These are phyloP conservation scores for Ilyonectria destructans DNA, from an alignment of 2,329 filamentous ascomycete genomes.

Conservation along the genomic window DNA sequence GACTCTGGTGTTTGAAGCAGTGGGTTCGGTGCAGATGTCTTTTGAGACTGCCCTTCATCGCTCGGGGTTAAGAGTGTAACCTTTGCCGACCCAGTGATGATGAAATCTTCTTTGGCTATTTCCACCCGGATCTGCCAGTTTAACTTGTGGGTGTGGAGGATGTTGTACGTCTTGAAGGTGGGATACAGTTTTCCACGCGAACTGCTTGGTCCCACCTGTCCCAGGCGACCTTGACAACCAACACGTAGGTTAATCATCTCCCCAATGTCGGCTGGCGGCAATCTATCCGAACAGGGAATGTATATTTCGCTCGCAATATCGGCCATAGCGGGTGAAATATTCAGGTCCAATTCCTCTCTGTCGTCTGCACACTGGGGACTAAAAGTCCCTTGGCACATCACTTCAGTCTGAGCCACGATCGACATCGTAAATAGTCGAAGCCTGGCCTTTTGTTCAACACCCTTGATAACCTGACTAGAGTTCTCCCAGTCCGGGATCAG, in stretches of 20 bases:
- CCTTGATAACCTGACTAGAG: constrained; percentile 36
- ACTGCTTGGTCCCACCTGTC: background rate
- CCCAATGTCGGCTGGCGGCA: constrained; percentile 26
- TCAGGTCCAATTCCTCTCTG: constrained; percentile 18
- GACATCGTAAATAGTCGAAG: constrained; percentile 32
- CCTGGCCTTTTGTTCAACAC: constrained; percentile 31
- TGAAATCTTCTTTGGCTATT: background rate
- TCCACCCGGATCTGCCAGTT: constrained; percentile 35
- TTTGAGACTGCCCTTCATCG: background rate
- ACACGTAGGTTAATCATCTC: constrained; percentile 25
- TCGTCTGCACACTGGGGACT: background rate
- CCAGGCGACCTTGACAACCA: background rate
- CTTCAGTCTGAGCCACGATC: constrained; percentile 22
- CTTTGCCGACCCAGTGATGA: background rate
- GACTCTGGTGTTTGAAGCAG: background rate
- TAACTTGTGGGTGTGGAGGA: constrained; percentile 43
- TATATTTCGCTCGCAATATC: background rate
- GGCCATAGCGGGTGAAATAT: background rate
- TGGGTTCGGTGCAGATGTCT: background rate
- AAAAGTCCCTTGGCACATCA: constrained; percentile 27
- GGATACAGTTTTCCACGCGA: constrained; percentile 28
- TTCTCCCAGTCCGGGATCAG: constrained; percentile 30
- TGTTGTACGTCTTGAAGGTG: constrained; percentile 47
- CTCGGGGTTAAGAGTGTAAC: constrained; percentile 21
- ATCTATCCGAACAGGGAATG: constrained; percentile 22